Base-by-base conservation (phyloP, 73 alveolate species). In the Tetrahymena malaccensis region DNA sequence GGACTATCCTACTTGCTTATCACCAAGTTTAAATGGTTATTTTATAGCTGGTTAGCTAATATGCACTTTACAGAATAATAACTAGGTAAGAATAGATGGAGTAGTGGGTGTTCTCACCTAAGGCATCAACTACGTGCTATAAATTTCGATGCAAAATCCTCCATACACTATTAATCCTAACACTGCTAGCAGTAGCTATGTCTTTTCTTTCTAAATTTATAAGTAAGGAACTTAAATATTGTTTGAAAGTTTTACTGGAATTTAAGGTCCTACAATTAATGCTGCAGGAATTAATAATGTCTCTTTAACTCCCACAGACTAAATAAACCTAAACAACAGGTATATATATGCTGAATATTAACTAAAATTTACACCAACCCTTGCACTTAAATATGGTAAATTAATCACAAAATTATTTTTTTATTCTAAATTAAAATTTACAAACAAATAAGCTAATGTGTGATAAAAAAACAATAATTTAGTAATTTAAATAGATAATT, bases 121-220 rank as follows among this genome's bases (percentile, higher is more conserved):
- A 85, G 43, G 95, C 50, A 19, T 33, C 43, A 21, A 93, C 12
- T 95, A 95, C 22, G 95, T 85, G 19, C 35, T 95, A 19, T 31
- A 35, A 50, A 85, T 95, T 21, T 95, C 97, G 1, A 95, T 95
- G 97, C 70, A 94, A 95, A 95, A 95, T 95, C 97, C 97, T 25
- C 44, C 93, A 37, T 85, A 85, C 56, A 93, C 97, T 35, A 94
- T 94, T 40, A 44, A 85, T 21, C 44, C 95, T 8, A 40, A 85
- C 22, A 34, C 97, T 15, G 93, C 94, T 43, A 89, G 93, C 44
- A 43, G 93, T 12, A 94, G 95, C 37, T 70, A 70, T 31, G 34
- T 31, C 31, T 70, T 70, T 22, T 70, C 89, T 27, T 70, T 70
- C 89, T 70, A 27, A 31, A 50, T 95, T 40, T 95, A 95, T 27